Conservation (phyloP, 2,329 filamentous ascomycete species). For the Plenodomus lindquistii region DNA sequence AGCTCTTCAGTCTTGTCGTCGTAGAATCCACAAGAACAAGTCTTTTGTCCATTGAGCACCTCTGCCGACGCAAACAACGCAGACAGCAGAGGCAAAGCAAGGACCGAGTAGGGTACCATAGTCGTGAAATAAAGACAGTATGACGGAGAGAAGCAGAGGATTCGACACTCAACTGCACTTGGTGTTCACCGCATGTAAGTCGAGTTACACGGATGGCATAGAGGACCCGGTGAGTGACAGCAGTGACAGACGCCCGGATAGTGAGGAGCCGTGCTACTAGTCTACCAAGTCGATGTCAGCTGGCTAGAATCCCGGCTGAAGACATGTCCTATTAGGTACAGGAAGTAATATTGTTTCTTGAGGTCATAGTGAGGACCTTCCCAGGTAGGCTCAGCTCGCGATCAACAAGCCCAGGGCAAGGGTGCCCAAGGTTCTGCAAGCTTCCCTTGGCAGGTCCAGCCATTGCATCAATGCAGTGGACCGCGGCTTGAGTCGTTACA, state of each 20-base stretch:
- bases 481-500: slow-evolving; percentile 7
- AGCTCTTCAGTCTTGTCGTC: slow-evolving; percentile 45
- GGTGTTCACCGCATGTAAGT: not conserved
- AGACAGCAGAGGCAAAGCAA: slow-evolving; percentile 18
- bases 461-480: not conserved
- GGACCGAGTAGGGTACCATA: slow-evolving; percentile 13
- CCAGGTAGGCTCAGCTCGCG: slow-evolving; percentile 2
- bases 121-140: slow-evolving; percentile 14
- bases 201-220: not conserved
- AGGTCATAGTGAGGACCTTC: slow-evolving; percentile 9
- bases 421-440: slow-evolving; percentile 8
- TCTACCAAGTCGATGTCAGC: not conserved
- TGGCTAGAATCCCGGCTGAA: slow-evolving; percentile 1
- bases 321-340: slow-evolving; percentile 10
- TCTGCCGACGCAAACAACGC: slow-evolving; percentile 10
- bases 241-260: slow-evolving; percentile 7
- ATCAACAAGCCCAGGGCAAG: slow-evolving; percentile 5
- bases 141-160: slow-evolving; percentile 3
- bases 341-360: slow-evolving; percentile 3
- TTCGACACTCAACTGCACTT: not conserved
- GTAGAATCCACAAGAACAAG: slow-evolving; percentile 54
- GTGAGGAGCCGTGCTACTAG: slow-evolving; percentile 10
- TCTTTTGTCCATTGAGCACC: slow-evolving; percentile 11
- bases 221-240: slow-evolving; percentile 1
- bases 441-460: slow-evolving; percentile 9